Evolutionary conservation across 805 yeast species (phyloP).

Genomic region (Metschnikowia dekortorum): DNA sequence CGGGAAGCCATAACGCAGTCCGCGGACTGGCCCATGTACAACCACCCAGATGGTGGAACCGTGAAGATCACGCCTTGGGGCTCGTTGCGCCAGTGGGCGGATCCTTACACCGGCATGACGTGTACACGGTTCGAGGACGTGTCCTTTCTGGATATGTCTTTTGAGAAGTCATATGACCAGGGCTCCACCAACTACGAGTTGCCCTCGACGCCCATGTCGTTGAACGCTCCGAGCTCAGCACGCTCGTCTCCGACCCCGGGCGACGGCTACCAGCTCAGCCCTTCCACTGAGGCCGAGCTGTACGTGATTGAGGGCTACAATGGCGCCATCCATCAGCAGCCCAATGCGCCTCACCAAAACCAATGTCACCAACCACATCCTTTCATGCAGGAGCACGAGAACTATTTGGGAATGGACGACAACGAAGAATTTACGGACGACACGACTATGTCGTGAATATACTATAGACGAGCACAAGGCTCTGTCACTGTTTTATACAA

Average conservation of each 20-base stretch:
- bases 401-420: constrained; percentile 36
- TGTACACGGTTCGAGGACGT: constrained; percentile 47
- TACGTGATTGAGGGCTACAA: constrained; percentile 35
- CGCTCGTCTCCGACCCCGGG: constrained; percentile 15
- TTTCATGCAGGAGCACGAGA: constrained; percentile 31
- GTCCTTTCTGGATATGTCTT: constrained; percentile 21
- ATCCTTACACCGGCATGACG: constrained; percentile 40
- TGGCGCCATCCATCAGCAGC: background rate
- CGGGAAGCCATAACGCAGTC: constrained; percentile 12
- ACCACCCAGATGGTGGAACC: constrained; percentile 60
- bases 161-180: constrained; percentile 12
- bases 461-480: background rate
- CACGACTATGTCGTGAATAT: constrained; percentile 8
- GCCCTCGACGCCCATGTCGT: constrained; percentile 19
- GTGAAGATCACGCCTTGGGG: constrained; percentile 63
- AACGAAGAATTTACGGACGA: constrained; percentile 17
- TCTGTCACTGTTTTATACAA: background rate
- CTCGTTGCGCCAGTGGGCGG: constrained; percentile 45
- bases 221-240: constrained; percentile 11
- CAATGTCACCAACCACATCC: constrained; percentile 10
- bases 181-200: constrained; percentile 12
- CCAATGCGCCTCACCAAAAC: background rate
- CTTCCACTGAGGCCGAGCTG: constrained; percentile 35
- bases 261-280: constrained; percentile 26
- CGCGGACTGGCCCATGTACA: constrained; percentile 51